Evolutionary conservation across 306 rosid species (phyloP).

Genomic region (Gleditsia sinensis): DNA sequence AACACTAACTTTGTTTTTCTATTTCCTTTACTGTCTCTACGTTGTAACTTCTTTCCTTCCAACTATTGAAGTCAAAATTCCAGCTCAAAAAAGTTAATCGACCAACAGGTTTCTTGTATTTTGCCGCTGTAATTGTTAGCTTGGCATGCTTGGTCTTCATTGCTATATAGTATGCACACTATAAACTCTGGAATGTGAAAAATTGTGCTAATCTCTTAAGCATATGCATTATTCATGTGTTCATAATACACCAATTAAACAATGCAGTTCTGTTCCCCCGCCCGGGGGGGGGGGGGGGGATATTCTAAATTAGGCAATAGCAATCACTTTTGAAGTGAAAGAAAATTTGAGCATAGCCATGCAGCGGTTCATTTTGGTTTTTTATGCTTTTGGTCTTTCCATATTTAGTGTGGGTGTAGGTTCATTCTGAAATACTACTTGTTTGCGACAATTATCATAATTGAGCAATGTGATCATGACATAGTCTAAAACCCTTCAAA

Average conservation of each 20-base stretch:
- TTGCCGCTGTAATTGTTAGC: neutral
- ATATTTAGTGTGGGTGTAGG: neutral
- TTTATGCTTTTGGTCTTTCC: constrained; percentile 12
- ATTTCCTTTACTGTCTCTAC: neutral
- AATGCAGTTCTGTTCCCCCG: neutral
- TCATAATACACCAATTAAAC: neutral
- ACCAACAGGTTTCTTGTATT: neutral
- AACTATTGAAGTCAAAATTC: neutral
- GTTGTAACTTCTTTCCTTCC: neutral
- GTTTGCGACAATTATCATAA: constrained; percentile 2
- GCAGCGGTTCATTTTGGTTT: neutral
- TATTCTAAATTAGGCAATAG: neutral
- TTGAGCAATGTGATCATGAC: constrained; percentile 12
- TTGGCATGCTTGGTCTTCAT: neutral
- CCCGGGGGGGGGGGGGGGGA: too few species aligned
- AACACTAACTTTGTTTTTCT: neutral
- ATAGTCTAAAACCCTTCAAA: neutral
- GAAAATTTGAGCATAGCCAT: constrained; percentile 15
- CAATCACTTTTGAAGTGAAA: constrained; percentile 6
- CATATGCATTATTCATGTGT: neutral
- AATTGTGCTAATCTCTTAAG: neutral
- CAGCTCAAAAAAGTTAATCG: neutral
- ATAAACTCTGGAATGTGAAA: neutral
- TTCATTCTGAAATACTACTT: constrained; percentile 16
- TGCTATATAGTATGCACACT: neutral